A percentile compares a stretch with the other conserved stretches of the same genome.
phyloP scores from a whole-genome alignment of 106 monocot species.

The Alisma plantagoaquatica region DNA sequence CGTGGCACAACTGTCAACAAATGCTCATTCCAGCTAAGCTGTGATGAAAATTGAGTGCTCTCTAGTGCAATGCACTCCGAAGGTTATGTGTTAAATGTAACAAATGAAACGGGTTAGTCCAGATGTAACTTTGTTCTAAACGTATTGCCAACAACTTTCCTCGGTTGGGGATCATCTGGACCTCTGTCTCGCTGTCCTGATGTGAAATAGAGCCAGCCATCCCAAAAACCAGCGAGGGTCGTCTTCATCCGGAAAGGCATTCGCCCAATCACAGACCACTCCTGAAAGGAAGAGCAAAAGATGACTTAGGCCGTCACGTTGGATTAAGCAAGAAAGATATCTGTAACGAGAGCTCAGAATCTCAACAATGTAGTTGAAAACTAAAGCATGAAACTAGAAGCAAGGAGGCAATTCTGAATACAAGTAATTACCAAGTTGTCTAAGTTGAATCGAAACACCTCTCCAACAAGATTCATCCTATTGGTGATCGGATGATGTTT shows the following conservation, averaged over 20 bases:
- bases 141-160: constrained; percentile 57
- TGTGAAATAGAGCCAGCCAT: constrained; percentile 91
- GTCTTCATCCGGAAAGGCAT: constrained; percentile 93
- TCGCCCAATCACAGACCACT: constrained; percentile 82
- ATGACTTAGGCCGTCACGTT: no score
- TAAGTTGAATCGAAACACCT: constrained; percentile 7
- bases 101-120: no score
- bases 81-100: no score
- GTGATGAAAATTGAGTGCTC: no score
- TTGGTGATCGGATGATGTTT: no score
- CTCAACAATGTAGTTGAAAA: not conserved
- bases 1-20: no score
- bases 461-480: no score
- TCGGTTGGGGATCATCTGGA: constrained; percentile 55
- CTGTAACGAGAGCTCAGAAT: not conserved
- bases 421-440: constrained; percentile 7
- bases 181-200: constrained; percentile 82
- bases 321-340: not conserved
- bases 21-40: no score
- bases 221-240: constrained; percentile 73
- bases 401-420: constrained; percentile 43
- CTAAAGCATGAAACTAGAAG: not conserved
- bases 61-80: no score
- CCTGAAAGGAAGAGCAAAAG: constrained; percentile 24
- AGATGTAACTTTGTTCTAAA: constrained; percentile 46